Evolutionary conservation across 2,329 filamentous ascomycete genomes (phyloP), one percentile per base, ranked within the genome.

Genomic region (Alternaria triticina): DNA sequence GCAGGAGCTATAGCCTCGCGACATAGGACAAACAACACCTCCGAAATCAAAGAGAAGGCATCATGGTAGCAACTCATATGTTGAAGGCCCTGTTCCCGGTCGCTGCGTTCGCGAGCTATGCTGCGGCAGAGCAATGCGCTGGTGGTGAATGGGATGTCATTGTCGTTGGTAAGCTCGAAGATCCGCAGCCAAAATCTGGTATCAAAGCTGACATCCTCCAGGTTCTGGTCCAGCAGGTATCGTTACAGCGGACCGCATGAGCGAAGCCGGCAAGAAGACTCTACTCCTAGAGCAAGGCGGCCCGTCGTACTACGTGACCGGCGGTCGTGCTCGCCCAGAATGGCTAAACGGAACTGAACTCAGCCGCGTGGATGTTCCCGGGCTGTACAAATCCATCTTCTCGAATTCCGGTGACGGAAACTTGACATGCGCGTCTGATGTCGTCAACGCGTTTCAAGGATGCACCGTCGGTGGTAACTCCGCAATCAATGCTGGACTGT

Each of bases 401-500:
- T 71, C 73, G 20, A 77, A 79, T 7, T 72, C 73, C 12, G 43
- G 43, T 1, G 79, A 80, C 28, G 68, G 67, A 3, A 74, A 79
- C 44, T 69, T 86, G 22, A 70, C 81, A 3, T 86, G 85, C 65
- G 44, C 67, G 15, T 64, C 80, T 3, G 78, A 80, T 8, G 70
- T 80, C 4, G 74, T 83, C 13, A 80, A 80, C 33, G 81, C 80
- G 10, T 86, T 81, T 65, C 80, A 83, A 23, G 86, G 82, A 27
- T 88, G 86, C 70, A 83, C 83, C 0, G 77, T 86, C 13, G 85
- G 85, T 6, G 85, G 85, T 9, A 83, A 81, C 60, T 85, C 82
- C 50, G 84, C 85, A 10, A 85, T 87, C 73, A 87, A 87, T 59
- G 85, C 85, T 6, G 85, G 85, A 9, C 71, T 87, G 1, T 86